Percentiles rank a stretch among this genome's conserved stretches.
Conservation (phyloP, 2,329 filamentous ascomycete genomes). For the Alternaria incomplexa region DNA sequence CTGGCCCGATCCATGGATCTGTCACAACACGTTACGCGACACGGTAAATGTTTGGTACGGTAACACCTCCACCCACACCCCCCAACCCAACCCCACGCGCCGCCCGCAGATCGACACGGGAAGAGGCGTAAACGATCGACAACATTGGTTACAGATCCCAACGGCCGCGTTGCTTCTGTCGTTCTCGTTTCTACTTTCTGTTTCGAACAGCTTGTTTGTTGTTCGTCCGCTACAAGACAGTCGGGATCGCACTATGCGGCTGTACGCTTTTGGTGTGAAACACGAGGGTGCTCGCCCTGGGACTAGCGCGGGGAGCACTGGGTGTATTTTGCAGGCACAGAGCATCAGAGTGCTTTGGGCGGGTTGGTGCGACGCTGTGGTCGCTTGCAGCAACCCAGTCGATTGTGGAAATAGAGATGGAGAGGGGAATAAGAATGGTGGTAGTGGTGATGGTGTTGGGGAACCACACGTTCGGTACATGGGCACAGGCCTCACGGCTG, state of each 20-base stretch:
- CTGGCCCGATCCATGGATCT: background rate
- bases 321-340: background rate
- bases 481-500: slow-evolving; percentile 22
- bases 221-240: background rate
- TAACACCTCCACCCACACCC: background rate
- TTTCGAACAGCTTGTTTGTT: background rate
- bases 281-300: background rate
- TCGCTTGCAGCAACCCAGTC: slow-evolving; percentile 3
- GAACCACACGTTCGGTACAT: slow-evolving; percentile 14
- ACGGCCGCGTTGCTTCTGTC: background rate
- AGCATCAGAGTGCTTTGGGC: slow-evolving; percentile 32
- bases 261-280: background rate
- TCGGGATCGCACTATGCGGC: background rate
- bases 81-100: background rate
- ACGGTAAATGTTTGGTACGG: background rate
- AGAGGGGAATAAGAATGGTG: background rate
- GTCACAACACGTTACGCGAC: background rate
- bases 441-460: background rate
- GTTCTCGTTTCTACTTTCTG: background rate
- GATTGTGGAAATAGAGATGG: background rate
- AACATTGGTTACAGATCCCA: background rate
- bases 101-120: background rate
- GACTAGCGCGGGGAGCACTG: background rate
- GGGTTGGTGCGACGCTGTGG: slow-evolving; percentile 41
- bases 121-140: background rate